phyloP scores from a whole-genome alignment of 352 stramenopile genomes.

The Phytophthora multivora region DNA sequence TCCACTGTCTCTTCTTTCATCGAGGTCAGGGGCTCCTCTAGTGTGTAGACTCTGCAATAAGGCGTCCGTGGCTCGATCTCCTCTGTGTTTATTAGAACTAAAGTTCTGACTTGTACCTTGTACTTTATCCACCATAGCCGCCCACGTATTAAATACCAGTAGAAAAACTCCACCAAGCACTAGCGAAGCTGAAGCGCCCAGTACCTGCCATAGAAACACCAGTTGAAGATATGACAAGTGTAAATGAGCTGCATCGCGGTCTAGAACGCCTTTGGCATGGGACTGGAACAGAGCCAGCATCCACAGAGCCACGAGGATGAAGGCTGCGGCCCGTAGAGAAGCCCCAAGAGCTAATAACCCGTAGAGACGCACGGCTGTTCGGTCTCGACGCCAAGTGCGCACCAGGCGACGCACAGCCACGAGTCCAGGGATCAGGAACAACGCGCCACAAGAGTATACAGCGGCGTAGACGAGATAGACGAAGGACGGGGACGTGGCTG shows the following conservation, averaged over 20 bases:
- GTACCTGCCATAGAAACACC: conserved; percentile 58
- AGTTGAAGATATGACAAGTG: conserved; percentile 66
- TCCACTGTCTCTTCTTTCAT: conserved; percentile 27
- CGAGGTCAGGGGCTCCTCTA: conserved; percentile 18
- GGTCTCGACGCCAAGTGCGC: conserved; percentile 48
- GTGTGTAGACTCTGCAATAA: conserved; percentile 34
- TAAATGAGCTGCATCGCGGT: conserved; percentile 50
- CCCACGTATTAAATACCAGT: conserved; percentile 71
- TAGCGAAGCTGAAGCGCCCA: conserved; percentile 49
- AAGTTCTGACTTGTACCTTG: conserved; percentile 17
- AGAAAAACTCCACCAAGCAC: conserved; percentile 59
- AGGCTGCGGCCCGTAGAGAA: conserved; percentile 48
- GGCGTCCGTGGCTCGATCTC: conserved; percentile 3
- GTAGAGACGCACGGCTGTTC: conserved; percentile 62
- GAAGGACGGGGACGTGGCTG: conserved; percentile 32
- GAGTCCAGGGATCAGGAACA: conserved; percentile 52
- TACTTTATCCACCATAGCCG: conserved; percentile 67
- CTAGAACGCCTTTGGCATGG: conserved; percentile 24
- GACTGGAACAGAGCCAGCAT: conserved; percentile 55
- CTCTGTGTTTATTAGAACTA: neutral
- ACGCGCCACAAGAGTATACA: conserved; percentile 53
- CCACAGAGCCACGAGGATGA: conserved; percentile 56
- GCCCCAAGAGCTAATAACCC: conserved; percentile 50
- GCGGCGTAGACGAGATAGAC: conserved; percentile 55
- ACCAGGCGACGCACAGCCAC: conserved; percentile 43